phyloP scores from a whole-genome alignment of 805 yeast genomes.

The Blastobotrys americana region DNA sequence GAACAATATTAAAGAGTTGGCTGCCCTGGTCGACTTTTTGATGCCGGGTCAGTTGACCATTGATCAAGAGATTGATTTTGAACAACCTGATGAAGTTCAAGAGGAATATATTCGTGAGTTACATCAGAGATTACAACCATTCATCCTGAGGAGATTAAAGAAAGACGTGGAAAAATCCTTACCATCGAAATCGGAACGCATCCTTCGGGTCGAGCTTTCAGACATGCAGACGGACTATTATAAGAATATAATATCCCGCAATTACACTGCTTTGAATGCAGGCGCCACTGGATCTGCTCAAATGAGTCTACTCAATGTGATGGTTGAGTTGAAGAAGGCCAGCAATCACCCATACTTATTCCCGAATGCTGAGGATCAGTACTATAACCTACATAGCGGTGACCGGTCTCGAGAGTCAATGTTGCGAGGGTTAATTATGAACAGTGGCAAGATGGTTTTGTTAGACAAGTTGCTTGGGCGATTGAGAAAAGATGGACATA shows the following conservation, averaged over 20 bases:
- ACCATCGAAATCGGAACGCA: slow-evolving; percentile 93
- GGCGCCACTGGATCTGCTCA: slow-evolving; percentile 73
- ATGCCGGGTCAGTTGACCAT: slow-evolving; percentile 92
- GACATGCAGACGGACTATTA: slow-evolving; percentile 94
- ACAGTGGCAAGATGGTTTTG: slow-evolving; percentile 96
- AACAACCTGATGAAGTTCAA: slow-evolving; percentile 77
- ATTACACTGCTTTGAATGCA: slow-evolving; percentile 83
- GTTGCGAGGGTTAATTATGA: slow-evolving; percentile 89
- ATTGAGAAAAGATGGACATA: slow-evolving; percentile 85
- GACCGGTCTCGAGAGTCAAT: slow-evolving; percentile 68
- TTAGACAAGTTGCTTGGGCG: slow-evolving; percentile 82
- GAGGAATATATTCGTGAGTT: slow-evolving; percentile 82
- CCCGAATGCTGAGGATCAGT: slow-evolving; percentile 85
- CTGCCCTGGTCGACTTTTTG: slow-evolving; percentile 87
- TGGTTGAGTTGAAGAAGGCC: slow-evolving; percentile 95
- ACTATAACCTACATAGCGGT: slow-evolving; percentile 36
- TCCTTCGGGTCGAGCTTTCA: slow-evolving; percentile 87
- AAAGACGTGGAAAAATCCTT: slow-evolving; percentile 96
- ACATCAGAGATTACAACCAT: slow-evolving; percentile 82
- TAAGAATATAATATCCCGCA: slow-evolving; percentile 85
- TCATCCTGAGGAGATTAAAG: slow-evolving; percentile 84
- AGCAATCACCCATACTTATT: slow-evolving; percentile 95
- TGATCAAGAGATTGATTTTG: slow-evolving; percentile 93
- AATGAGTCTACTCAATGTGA: slow-evolving; percentile 78
- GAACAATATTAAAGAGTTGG: slow-evolving; percentile 89